phyloP scores from a whole-genome alignment of 2,329 filamentous ascomycete species.

The Diaporthe humulicola region DNA sequence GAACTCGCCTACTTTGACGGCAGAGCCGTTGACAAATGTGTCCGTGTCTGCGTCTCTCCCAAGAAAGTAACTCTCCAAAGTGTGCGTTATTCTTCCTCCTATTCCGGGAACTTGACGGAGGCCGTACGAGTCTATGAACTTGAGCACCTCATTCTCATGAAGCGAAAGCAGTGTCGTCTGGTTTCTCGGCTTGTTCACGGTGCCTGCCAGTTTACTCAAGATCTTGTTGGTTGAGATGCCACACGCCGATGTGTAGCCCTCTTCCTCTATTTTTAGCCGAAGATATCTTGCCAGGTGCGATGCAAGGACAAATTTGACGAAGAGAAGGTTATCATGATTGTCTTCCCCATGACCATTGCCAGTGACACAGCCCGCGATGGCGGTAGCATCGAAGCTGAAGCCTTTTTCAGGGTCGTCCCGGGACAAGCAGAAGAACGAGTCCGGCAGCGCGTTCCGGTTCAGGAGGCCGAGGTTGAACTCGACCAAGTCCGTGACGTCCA shows the following conservation, averaged over 20 bases:
- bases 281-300: constrained; percentile 86
- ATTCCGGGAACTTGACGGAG: constrained; percentile 89
- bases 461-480: constrained; percentile 83
- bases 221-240: constrained; percentile 91
- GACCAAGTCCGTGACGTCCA: constrained; percentile 89
- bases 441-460: constrained; percentile 72
- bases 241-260: constrained; percentile 89
- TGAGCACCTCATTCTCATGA: constrained; percentile 65
- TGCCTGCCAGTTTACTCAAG: constrained; percentile 86
- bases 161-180: constrained; percentile 87
- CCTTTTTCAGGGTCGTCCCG: constrained; percentile 81
- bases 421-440: constrained; percentile 86
- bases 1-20: constrained; percentile 75
- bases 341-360: constrained; percentile 29
- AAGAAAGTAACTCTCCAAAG: constrained; percentile 67
- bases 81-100: constrained; percentile 79
- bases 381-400: constrained; percentile 82
- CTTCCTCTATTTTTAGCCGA: constrained; percentile 77
- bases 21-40: constrained; percentile 52
- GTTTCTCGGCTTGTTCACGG: constrained; percentile 85
- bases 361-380: constrained; percentile 72
- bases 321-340: constrained; percentile 48
- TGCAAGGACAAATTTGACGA: constrained; percentile 77
- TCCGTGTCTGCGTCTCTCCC: constrained; percentile 49
- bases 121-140: constrained; percentile 82